Conservation (phyloP, 2,329 filamentous ascomycete genomes). For the Didymella segeticola region DNA sequence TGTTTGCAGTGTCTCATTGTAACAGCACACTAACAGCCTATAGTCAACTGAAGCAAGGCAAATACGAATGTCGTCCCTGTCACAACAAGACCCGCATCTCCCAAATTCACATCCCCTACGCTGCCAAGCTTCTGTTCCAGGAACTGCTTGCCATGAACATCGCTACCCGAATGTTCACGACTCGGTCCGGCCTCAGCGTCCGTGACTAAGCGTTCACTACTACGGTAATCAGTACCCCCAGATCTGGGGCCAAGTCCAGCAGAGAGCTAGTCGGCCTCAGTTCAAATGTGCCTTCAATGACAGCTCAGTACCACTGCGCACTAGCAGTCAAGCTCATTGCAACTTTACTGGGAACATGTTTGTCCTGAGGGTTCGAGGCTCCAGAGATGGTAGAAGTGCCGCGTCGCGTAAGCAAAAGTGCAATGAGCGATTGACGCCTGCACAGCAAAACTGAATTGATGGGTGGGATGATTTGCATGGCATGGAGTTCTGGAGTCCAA, state of each 20-base stretch:
- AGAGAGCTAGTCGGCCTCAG: neutral
- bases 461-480: slow-evolving; percentile 14
- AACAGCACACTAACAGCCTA: slow-evolving; percentile 26
- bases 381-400: no score
- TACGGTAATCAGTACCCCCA: neutral
- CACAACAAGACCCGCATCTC: slow-evolving; percentile 99
- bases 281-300: no score
- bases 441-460: neutral
- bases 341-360: no score
- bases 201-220: slow-evolving; percentile 50
- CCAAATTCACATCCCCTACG: slow-evolving; percentile 96
- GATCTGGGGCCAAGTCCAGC: neutral
- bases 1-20: neutral
- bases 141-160: slow-evolving; percentile 99
- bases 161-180: slow-evolving; percentile 95
- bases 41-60: slow-evolving; percentile 91
- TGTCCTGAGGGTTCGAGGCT: no score
- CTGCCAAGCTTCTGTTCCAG: slow-evolving; percentile 97
- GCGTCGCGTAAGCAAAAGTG: no score
- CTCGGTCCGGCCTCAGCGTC: slow-evolving; percentile 76
- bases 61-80: slow-evolving; percentile 95
- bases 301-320: neutral
- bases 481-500: slow-evolving; percentile 17
- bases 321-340: no score
- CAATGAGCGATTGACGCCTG: no score